Evolutionary conservation across 495 filamentous ascomycete genomes (phyloP).

Genomic region (Penicillium canariense): DNA sequence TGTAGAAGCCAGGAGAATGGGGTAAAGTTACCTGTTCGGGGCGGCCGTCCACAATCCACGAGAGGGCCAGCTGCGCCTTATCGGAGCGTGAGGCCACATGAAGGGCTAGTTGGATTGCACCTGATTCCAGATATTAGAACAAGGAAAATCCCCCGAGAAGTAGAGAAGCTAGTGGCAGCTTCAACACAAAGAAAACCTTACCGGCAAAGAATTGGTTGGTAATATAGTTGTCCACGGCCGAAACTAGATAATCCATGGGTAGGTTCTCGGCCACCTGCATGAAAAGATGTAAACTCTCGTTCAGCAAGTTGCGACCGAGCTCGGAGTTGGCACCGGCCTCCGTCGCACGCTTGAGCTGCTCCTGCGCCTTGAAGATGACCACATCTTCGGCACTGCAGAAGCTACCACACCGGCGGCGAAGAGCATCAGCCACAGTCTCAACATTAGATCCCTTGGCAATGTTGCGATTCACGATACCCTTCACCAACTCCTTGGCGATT

Average conservation of each 20-base stretch:
- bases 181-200: conserved; percentile 8
- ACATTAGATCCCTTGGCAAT: conserved; percentile 95
- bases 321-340: conserved; percentile 75
- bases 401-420: conserved; percentile 85
- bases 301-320: conserved; percentile 73
- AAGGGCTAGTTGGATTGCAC: conserved; percentile 86
- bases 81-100: conserved; percentile 78
- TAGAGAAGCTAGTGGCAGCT: too few species aligned
- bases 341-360: conserved; percentile 80
- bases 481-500: conserved; percentile 93
- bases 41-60: conserved; percentile 68
- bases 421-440: conserved; percentile 90
- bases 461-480: conserved; percentile 95
- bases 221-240: conserved; percentile 75
- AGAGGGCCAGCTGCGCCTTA: conserved; percentile 74
- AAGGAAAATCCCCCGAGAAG: not conserved
- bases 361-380: conserved; percentile 96
- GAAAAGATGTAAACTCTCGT: conserved; percentile 86
- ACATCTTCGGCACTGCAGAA: conserved; percentile 98
- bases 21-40: conserved; percentile 44
- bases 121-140: conserved; percentile 37
- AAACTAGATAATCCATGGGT: conserved; percentile 73
- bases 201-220: conserved; percentile 80
- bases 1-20: not conserved
- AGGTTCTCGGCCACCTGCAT: conserved; percentile 80